Base-by-base conservation (phyloP, 2,329 filamentous ascomycete genomes). In the Penicillium sp. region DNA sequence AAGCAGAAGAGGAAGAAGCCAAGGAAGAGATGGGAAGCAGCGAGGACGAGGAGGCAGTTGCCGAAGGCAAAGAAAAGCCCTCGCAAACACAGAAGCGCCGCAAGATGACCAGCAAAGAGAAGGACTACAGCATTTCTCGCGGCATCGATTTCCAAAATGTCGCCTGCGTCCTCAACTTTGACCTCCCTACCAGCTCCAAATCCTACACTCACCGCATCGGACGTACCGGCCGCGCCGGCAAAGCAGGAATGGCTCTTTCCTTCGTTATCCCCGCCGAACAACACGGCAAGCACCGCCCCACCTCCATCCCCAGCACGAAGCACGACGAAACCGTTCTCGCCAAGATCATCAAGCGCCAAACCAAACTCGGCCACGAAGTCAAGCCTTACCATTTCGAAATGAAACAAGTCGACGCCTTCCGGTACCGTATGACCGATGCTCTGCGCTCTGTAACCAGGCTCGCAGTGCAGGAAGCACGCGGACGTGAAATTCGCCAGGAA, bases 101-200 rank as follows among this genome's bases (percentile, higher is more conserved):
- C 66, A 81, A 82, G 51, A 83, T 84, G 67, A 77, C 78, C 13
- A 74, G 77, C 5, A 85, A 83, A 61, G 88, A 95, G 63, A 86
- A 88, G 56, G 93, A 99, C 64, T 99, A 93, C 63, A 91, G 93
- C 14, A 86, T 99, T n/a, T 92, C 91, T 10, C 83, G 93, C 61
- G 93, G 92, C 50, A 95, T 99, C 61, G 93, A 99, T 71, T 99
- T 99, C 76, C 86, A 93, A 64, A 92, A 96, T 64, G 91, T 99
- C 46, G 84, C 89, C 3, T 90, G 88, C 55, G 91, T 99, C 19
- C 83, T 99, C 67, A 99, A 99, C 74, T 99, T 99, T 69, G 93
- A 99, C 70, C 84, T 99, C 13, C 93, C 93, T 0, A 82, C 84
- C 13, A 87, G 85, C 8, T 86, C 89, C 31, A 95, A 89, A 67